Percentiles rank a stretch among this genome's conserved stretches.
These are phyloP conservation scores for Pyricularia pennisetigena DNA, from an alignment of 2,329 filamentous ascomycete species.

Conservation along the genomic window DNA sequence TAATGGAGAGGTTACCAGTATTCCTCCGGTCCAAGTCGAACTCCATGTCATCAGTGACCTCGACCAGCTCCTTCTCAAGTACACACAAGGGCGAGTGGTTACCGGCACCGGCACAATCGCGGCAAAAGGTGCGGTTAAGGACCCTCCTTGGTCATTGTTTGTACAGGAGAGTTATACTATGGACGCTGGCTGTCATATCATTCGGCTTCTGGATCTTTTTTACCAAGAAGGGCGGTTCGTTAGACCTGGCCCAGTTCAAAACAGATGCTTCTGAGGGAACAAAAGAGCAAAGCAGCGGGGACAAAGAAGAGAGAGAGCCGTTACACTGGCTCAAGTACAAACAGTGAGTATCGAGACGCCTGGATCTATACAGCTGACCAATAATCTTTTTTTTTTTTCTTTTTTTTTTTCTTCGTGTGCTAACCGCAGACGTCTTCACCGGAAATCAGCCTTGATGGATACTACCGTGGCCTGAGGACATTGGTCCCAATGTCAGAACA, in stretches of 20 bases:
- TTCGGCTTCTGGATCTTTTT: constrained; percentile 31
- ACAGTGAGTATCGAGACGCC: constrained; percentile 25
- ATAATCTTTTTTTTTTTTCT: too few species aligned
- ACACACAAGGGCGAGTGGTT: constrained; percentile 10
- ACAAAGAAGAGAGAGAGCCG: constrained; percentile 17
- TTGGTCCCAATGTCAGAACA: constrained; percentile 56
- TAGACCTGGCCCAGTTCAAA: constrained; percentile 12
- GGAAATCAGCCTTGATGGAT: constrained; percentile 58
- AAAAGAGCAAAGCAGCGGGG: constrained; percentile 14
- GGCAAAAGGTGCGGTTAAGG: constrained; percentile 29
- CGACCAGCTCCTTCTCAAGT: constrained; percentile 9
- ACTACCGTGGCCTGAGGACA: constrained; percentile 67
- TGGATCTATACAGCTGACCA: too few species aligned
- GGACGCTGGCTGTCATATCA: constrained; percentile 31
- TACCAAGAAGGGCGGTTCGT: constrained; percentile 18
- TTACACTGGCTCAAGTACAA: constrained; percentile 29
- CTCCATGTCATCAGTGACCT: constrained; percentile 5
- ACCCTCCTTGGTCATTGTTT: constrained; percentile 40
- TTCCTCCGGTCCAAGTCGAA: constrained; percentile 1
- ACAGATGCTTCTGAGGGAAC: constrained; percentile 11
- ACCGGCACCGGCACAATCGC: constrained; percentile 9
- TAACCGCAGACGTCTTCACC: neutral
- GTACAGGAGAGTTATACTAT: constrained; percentile 41
- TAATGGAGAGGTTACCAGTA: neutral
- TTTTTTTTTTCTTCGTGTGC: neutral